phyloP scores from a whole-genome alignment of 208 protist species.

The Trypanosoma platydactyli region DNA sequence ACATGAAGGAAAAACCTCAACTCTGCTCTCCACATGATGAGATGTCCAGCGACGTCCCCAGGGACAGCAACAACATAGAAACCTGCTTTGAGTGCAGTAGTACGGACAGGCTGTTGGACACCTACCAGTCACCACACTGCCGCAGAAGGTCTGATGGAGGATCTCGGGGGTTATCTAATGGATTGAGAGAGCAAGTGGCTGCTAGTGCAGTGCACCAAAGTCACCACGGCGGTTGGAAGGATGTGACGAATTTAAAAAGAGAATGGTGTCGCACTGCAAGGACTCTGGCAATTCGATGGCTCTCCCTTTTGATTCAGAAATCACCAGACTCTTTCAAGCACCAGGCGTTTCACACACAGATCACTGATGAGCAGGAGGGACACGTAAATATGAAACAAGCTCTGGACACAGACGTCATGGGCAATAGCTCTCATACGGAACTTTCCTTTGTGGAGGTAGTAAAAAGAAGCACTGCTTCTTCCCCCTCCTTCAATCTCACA shows the following conservation, averaged over 20 bases:
- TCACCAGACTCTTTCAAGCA: slow-evolving; percentile 34
- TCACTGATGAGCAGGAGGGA: too few relatives aligned
- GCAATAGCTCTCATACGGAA: not conserved
- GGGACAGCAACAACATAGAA: not conserved
- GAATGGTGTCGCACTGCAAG: slow-evolving; percentile 36
- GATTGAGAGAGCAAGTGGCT: not conserved
- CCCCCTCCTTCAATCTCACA: not conserved
- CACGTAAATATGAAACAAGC: too few relatives aligned
- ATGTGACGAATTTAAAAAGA: slow-evolving; percentile 8
- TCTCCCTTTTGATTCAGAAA: slow-evolving; percentile 48
- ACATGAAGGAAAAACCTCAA: too few relatives aligned
- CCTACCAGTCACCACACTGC: not conserved
- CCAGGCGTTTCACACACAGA: too few relatives aligned
- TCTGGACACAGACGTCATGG: too few relatives aligned
- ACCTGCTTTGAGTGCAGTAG: not conserved
- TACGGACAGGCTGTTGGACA: not conserved
- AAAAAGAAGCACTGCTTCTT: slow-evolving; percentile 4
- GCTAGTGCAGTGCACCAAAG: not conserved
- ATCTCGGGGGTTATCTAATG: not conserved
- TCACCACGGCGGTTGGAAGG: not conserved
- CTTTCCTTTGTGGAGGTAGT: slow-evolving; percentile 28
- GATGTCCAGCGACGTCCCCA: not conserved
- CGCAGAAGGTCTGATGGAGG: not conserved
- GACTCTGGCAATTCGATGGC: slow-evolving; percentile 49
- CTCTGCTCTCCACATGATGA: not conserved